Evolutionary conservation across 1,284 basidiomycete genomes (phyloP).

Genomic region (Tilletia horrida): DNA sequence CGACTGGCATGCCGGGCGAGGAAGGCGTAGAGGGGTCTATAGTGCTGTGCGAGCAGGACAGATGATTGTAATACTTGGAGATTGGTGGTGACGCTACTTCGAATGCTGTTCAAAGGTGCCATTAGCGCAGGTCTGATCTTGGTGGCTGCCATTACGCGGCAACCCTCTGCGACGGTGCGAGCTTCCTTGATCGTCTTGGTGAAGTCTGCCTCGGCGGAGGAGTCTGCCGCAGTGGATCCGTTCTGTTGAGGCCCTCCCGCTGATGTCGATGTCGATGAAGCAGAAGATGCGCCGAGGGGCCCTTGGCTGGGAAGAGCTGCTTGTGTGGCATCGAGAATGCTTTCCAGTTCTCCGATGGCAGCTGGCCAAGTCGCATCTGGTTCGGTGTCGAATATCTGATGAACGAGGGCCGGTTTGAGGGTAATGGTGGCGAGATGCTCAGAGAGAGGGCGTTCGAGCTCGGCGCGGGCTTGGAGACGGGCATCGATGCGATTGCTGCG

Average conservation of each 20-base stretch:
- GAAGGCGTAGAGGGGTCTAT: conserved; percentile 73
- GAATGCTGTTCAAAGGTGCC: conserved; percentile 75
- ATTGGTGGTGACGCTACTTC: conserved; percentile 80
- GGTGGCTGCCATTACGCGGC: conserved; percentile 81
- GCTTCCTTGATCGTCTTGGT: conserved; percentile 79
- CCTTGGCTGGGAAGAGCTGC: neutral
- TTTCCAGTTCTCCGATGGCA: conserved; percentile 75
- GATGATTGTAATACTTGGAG: conserved; percentile 88
- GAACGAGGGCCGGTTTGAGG: conserved; percentile 75
- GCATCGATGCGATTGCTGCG: conserved; percentile 84
- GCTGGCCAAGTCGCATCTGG: conserved; percentile 67
- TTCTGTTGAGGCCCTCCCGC: neutral
- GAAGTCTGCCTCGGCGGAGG: conserved; percentile 13
- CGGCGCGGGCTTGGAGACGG: conserved; percentile 75
- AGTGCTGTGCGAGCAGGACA: conserved; percentile 73
- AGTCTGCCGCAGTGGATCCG: neutral
- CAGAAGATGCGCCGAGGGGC: neutral
- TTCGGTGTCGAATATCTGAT: conserved; percentile 78
- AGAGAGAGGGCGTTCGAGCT: conserved; percentile 79
- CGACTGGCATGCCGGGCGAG: conserved; percentile 74
- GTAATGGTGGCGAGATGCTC: conserved; percentile 74
- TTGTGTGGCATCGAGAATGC: conserved; percentile 63
- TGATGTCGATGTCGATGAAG: neutral
- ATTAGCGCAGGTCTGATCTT: conserved; percentile 87
- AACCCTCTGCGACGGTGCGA: conserved; percentile 74